Base-by-base conservation (phyloP, 495 filamentous ascomycete genomes). In the Articulospora tetracladia region DNA sequence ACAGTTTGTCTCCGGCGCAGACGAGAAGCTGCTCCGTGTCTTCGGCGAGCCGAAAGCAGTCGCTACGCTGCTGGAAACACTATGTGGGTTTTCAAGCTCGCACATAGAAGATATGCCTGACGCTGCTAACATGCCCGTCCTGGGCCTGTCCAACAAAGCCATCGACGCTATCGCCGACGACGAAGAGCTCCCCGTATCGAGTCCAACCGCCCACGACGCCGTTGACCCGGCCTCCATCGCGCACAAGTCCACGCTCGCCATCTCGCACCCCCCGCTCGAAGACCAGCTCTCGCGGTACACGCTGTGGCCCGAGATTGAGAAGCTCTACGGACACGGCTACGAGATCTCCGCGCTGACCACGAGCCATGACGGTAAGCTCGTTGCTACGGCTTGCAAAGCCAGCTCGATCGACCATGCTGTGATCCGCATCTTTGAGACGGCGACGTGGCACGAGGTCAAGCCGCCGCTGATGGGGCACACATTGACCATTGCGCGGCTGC, bases 251-350 rank as follows among this genome's bases (percentile, higher is more conserved):
- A 77, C 74, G 36, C 26, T 65, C 1, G 32, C 58, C 28, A 75
- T 85, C 55, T 71, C 80, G 39, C 81, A 89, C 61, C 95, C 95
- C 22, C 93, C 94, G 1, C 75, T 91, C 19, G 94, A 99, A 70
- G 93, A 98, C 65, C 86, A 89, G 57, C 83, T 99, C 15, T 85
- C 90, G 30, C 86, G 94, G 8, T 87, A 96, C 67, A 96, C 93
- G 2, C 81, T 99, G 25, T 99, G 92, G 92, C 94, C 94, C 0
- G 94, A 99, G 64, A 84, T 83, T 41, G 94, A 98, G 69, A 99
- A 99, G 73, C 83, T 99, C 4, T 99, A 99, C 71, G 94, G 94
- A 6, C 94, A 99, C 74, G 94, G 94, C n/a, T 96, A 96, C 75
- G 94, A 99, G 72, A 94, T 99, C 41, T 95, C 92, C 22, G 86